Evolutionary conservation across 257 asterid genomes (phyloP).

Genomic region (Verbascum thapsus): DNA sequence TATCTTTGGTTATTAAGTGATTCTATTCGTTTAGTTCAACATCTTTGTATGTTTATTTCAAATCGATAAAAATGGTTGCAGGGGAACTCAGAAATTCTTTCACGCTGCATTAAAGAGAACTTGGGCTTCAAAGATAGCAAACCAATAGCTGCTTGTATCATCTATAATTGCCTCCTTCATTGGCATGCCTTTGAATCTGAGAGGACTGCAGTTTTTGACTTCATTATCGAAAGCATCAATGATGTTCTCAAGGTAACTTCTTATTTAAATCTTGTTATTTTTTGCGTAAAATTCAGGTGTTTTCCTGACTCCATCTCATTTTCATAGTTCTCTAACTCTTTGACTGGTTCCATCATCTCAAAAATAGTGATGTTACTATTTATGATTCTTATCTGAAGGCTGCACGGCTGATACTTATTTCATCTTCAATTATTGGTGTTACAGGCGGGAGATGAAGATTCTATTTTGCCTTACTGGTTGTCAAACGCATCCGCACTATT

Average conservation of each 20-base stretch:
- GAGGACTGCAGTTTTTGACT: conserved; percentile 89
- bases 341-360: too few relatives aligned
- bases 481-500: conserved; percentile 94
- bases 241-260: conserved; percentile 77
- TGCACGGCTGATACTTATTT: conserved; percentile 18
- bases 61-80: conserved; percentile 37
- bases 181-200: conserved; percentile 98
- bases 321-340: too few relatives aligned
- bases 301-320: background rate
- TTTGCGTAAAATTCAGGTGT: conserved; percentile 4
- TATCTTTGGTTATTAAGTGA: conserved; percentile 17
- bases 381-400: conserved; percentile 19
- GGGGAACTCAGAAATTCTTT: conserved; percentile 78
- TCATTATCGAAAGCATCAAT: conserved; percentile 75
- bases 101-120: conserved; percentile 85
- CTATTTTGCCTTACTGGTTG: conserved; percentile 90
- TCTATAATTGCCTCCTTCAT: conserved; percentile 89
- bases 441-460: conserved; percentile 80
- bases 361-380: conserved; percentile 16
- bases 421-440: conserved; percentile 30
- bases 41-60: conserved; percentile 7
- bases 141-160: conserved; percentile 94
- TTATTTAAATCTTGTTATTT: conserved; percentile 12
- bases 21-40: background rate
- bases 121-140: conserved; percentile 92